A percentile compares a stretch with the other conserved stretches of the same genome.
Evolutionary conservation across 2,329 filamentous ascomycete species (phyloP).

Genomic region (Colletotrichum tropicale): DNA sequence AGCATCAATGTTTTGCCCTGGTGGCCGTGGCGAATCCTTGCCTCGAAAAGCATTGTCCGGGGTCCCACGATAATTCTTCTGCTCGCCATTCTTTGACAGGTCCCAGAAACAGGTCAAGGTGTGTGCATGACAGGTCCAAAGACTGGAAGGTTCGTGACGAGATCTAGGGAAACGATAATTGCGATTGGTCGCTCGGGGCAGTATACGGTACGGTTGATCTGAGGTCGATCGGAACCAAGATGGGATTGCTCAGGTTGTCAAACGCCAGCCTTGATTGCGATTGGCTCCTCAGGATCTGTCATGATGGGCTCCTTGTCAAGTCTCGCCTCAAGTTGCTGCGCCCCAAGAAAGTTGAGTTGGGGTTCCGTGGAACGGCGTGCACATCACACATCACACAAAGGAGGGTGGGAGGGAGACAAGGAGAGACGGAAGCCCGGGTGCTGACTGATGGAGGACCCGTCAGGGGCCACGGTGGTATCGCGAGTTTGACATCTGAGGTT

Average conservation of each 20-base stretch:
- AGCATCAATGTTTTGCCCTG: constrained; percentile 21
- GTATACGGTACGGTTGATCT: constrained; percentile 22
- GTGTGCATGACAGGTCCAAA: constrained; percentile 16
- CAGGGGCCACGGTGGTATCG: constrained; percentile 5
- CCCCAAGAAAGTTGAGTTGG: constrained; percentile 19
- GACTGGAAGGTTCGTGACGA: constrained; percentile 15
- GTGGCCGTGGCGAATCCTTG: constrained; percentile 16
- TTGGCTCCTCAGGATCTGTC: constrained; percentile 33
- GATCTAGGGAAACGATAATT: constrained; percentile 19
- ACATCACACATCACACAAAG: constrained; percentile 18
- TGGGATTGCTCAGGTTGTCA: constrained; percentile 26
- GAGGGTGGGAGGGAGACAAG: background rate
- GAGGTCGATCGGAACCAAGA: constrained; percentile 23
- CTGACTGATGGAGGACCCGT: constrained; percentile 10
- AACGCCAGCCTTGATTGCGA: constrained; percentile 31
- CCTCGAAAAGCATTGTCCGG: background rate
- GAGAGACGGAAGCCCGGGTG: constrained; percentile 21
- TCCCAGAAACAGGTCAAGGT: constrained; percentile 15
- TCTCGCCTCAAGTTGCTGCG: constrained; percentile 22
- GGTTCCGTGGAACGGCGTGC: constrained; percentile 17
- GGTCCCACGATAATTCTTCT: constrained; percentile 5
- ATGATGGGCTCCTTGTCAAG: constrained; percentile 26
- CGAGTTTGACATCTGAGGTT: constrained; percentile 12
- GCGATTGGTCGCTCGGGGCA: constrained; percentile 27
- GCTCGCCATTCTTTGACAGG: constrained; percentile 17